A percentile compares a stretch with the other conserved stretches of the same genome.
These are phyloP conservation scores for Mucor piriformis DNA, from an alignment of 371 early-diverging fungal species.

Conservation along the genomic window DNA sequence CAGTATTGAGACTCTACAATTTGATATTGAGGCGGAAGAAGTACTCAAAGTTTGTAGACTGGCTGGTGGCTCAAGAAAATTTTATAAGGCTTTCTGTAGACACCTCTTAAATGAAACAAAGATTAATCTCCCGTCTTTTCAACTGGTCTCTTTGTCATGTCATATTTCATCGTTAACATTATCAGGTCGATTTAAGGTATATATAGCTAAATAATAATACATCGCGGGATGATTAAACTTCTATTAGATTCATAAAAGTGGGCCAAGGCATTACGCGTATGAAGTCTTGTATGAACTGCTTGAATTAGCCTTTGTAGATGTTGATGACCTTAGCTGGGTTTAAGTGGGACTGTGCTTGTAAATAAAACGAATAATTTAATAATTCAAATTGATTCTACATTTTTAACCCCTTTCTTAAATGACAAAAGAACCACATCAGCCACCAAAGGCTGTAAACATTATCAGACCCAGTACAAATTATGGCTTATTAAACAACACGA, in stretches of 20 bases:
- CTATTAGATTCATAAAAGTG: not conserved
- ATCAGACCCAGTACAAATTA: slow-evolving; percentile 23
- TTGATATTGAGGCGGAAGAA: not conserved
- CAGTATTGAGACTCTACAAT: not conserved
- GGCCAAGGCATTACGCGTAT: not conserved
- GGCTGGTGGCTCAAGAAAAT: not conserved
- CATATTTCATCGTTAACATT: not conserved
- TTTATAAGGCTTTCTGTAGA: not conserved
- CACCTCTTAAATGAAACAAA: not conserved
- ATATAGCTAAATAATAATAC: not conserved
- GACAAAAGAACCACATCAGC: slow-evolving; percentile 30
- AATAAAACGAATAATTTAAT: too few species aligned
- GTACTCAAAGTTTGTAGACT: not conserved
- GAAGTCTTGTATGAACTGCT: not conserved
- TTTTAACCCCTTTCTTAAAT: slow-evolving; percentile 13
- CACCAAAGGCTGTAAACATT: slow-evolving; percentile 33
- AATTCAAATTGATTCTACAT: not conserved
- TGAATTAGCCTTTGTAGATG: not conserved
- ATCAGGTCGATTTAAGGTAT: not conserved
- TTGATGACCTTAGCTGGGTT: too few species aligned
- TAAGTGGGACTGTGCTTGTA: too few species aligned
- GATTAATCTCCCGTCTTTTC: not conserved
- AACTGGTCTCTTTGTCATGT: not conserved
- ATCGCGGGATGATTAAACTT: not conserved
- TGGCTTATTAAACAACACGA: not conserved